Conservation (phyloP, 2,329 filamentous ascomycete species). For the Cyanodermella asteris region DNA sequence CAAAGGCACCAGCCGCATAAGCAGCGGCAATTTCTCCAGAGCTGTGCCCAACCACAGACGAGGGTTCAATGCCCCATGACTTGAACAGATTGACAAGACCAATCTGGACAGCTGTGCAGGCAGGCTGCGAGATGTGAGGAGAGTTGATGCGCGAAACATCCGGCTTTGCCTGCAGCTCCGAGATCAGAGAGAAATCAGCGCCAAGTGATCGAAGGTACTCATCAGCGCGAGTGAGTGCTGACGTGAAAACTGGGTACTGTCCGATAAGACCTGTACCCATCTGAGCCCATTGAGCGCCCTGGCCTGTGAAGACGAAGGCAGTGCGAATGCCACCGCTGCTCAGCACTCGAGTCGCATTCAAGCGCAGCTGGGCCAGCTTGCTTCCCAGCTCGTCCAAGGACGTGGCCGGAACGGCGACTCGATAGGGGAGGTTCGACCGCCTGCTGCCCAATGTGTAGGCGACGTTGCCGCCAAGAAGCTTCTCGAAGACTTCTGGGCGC, state of each 20-base stretch:
- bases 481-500: not conserved
- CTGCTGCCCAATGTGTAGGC: slow-evolving; percentile 3
- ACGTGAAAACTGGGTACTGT: slow-evolving; percentile 3
- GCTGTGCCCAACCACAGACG: slow-evolving; percentile 9
- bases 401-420: slow-evolving; percentile 1
- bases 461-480: not conserved
- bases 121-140: slow-evolving; percentile 2
- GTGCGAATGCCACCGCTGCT: too few relatives aligned
- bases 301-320: slow-evolving; percentile 8
- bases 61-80: slow-evolving; percentile 6
- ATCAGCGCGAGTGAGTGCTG: slow-evolving; percentile 3
- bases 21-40: slow-evolving; percentile 12
- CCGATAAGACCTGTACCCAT: slow-evolving; percentile 7
- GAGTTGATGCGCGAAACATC: not conserved
- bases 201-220: slow-evolving; percentile 3
- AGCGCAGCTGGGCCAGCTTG: not conserved
- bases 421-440: slow-evolving; percentile 4
- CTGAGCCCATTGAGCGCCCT: slow-evolving; percentile 7
- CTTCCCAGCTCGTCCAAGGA: not conserved
- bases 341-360: too few relatives aligned
- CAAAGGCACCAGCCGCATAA: slow-evolving; percentile 9
- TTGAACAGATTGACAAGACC: slow-evolving; percentile 9
- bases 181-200: slow-evolving; percentile 2
- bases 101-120: slow-evolving; percentile 7
- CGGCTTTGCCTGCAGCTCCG: slow-evolving; percentile 1